These are phyloP conservation scores for Neoascochyta sp. DNA, from an alignment of 2,329 filamentous ascomycete genomes.

Conservation along the genomic window DNA sequence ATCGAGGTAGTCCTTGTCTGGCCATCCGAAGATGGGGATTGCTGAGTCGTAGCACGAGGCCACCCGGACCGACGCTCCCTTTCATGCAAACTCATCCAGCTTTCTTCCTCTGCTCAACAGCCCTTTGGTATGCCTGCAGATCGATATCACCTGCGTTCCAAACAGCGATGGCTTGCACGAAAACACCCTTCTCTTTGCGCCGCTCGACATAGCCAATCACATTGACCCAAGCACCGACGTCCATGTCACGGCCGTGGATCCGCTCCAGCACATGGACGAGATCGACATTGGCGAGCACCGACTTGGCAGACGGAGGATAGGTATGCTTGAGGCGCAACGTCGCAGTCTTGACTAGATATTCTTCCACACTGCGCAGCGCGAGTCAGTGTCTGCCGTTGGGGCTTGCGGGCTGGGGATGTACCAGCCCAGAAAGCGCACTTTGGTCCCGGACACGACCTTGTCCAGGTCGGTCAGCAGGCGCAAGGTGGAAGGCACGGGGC, in stretches of 20 bases:
- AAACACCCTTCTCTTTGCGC: slow-evolving; percentile 28
- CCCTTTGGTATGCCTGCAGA: slow-evolving; percentile 66
- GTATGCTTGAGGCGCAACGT: slow-evolving; percentile 66
- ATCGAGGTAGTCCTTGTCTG: no score
- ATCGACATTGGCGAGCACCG: slow-evolving; percentile 60
- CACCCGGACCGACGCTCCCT: no score
- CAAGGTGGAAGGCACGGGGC: slow-evolving; percentile 54
- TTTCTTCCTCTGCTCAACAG: slow-evolving; percentile 27
- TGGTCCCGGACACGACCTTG: slow-evolving; percentile 56
- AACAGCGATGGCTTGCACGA: slow-evolving; percentile 70
- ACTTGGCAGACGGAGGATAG: slow-evolving; percentile 46
- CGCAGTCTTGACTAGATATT: slow-evolving; percentile 56
- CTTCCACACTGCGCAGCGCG: slow-evolving; percentile 58
- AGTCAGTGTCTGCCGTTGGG: no score
- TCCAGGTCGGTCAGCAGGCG: slow-evolving; percentile 50
- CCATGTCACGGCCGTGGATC: slow-evolving; percentile 60
- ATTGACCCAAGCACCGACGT: slow-evolving; percentile 83
- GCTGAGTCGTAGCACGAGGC: no score
- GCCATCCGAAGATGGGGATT: no score
- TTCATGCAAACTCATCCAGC: slow-evolving; percentile 1
- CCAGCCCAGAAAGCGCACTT: slow-evolving; percentile 92
- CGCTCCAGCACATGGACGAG: slow-evolving; percentile 66
- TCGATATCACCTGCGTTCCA: slow-evolving; percentile 74
- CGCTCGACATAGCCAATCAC: slow-evolving; percentile 70
- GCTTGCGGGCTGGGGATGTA: no score